phyloP scores from a whole-genome alignment of 257 asterid species.

The Solanum clarkiae region DNA sequence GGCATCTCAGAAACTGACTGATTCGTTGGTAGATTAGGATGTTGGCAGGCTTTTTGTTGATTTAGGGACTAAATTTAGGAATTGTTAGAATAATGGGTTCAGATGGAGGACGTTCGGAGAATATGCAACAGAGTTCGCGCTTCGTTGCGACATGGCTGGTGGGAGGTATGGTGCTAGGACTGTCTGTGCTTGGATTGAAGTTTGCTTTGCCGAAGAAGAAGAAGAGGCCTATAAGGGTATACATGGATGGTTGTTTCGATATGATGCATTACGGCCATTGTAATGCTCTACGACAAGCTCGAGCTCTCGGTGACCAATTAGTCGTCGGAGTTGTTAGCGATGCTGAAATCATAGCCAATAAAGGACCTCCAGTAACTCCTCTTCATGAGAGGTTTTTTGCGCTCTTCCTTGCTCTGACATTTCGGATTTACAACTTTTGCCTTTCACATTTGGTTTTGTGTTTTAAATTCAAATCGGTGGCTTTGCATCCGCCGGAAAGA shows the following conservation, averaged over 20 bases:
- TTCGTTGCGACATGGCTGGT: slow-evolving; percentile 46
- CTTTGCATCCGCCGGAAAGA: background rate
- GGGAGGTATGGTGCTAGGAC: slow-evolving; percentile 58
- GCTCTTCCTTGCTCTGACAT: background rate
- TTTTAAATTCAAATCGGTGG: background rate
- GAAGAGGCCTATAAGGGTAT: slow-evolving; percentile 83
- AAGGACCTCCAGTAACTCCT: slow-evolving; percentile 98
- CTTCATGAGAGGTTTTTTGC: slow-evolving; percentile 58
- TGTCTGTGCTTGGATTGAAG: slow-evolving; percentile 49
- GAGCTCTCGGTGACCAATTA: slow-evolving; percentile 92
- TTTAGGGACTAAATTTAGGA: background rate
- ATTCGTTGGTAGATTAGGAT: background rate
- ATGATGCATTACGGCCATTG: slow-evolving; percentile 99
- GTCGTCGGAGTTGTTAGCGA: slow-evolving; percentile 96
- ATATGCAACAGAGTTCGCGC: slow-evolving; percentile 26
- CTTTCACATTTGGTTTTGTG: background rate
- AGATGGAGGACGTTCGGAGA: slow-evolving; percentile 23
- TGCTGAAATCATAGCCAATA: slow-evolving; percentile 71
- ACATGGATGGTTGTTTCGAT: slow-evolving; percentile 97
- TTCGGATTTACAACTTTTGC: background rate
- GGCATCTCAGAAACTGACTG: background rate
- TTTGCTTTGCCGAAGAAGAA: slow-evolving; percentile 39
- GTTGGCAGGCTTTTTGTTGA: background rate
- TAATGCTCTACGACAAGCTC: slow-evolving; percentile 96
- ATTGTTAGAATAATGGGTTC: slow-evolving; percentile 21